Base-by-base conservation (phyloP, 257 asterid genomes). In the Cynanchum wilfordii region DNA sequence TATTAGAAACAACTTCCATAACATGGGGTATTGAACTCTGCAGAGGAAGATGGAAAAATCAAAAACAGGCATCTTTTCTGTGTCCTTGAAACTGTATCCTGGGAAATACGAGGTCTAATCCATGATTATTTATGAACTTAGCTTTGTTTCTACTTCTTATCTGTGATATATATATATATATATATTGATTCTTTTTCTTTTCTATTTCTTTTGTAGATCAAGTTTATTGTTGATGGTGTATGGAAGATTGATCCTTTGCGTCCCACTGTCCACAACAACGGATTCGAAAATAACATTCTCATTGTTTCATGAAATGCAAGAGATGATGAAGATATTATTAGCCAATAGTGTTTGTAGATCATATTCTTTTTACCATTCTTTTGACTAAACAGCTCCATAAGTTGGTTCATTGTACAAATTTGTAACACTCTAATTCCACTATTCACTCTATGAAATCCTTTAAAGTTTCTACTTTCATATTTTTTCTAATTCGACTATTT, bases 31-130 rank as follows among this genome's bases (percentile, higher is more conserved):
- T 79, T 80, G 36, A 70, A 50, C 81, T 86, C 81, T 86, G 80
- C 97, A 95, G 99, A 86, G 92, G 74, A 92, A 87, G 94, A 87
- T 95, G 99, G 82, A 86, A 73, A 92, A 82, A 83, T 87, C 89
- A 9, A 77, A 44, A 73, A 78, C 89, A 2, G 98, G 98, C 47
- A 49, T 84, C 25, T 95, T 92, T 78, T 86, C 94, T 27, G 36
- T 83, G 64, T 74, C 71, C 86, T 80, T 95, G 64, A 87, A 72
- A 90, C 85, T 91, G 80, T 90, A 94, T 75, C 99, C 97, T 0
- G 99, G 99, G 70, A 89, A 85, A 86, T 89, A 95, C 15, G 99
- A 95, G 96, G 99, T 92, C 9, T 42, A 73, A 49, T 69, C 60
- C 59, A 52, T 79, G 72, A 55, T 40, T 57, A 54, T 68, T 22